These are phyloP conservation scores for Rhipidocladum racemiflorum DNA, from an alignment of 176 grass and related monocot species.

Conservation along the genomic window DNA sequence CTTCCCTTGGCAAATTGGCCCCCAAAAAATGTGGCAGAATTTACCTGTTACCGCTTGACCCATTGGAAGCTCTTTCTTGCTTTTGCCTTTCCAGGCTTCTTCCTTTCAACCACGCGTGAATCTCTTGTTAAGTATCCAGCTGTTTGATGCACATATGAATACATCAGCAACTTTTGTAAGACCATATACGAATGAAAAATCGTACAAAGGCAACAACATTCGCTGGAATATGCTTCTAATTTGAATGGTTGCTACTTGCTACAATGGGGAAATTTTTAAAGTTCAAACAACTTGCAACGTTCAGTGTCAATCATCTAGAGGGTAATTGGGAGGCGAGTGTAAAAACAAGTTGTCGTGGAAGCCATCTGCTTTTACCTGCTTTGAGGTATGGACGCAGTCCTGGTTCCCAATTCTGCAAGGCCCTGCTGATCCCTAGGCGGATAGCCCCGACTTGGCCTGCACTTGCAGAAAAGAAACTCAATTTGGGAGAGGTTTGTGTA, in stretches of 20 bases:
- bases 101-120: slow-evolving; percentile 80
- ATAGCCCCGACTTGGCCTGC: slow-evolving; percentile 94
- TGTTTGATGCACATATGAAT: slow-evolving; percentile 33
- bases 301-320: not conserved
- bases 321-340: not conserved
- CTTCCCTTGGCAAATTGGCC: not conserved
- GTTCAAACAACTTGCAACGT: not conserved
- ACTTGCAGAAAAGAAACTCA: not conserved
- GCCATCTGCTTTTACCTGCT: slow-evolving; percentile 58
- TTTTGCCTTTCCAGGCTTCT: slow-evolving; percentile 95
- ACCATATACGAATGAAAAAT: slow-evolving; percentile 1
- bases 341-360: not conserved
- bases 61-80: slow-evolving; percentile 99
- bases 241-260: not conserved
- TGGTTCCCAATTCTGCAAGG: slow-evolving; percentile 93
- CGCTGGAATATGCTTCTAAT: not conserved
- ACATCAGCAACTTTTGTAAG: slow-evolving; percentile 5
- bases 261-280: not conserved
- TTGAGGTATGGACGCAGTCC: slow-evolving; percentile 78
- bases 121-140: slow-evolving; percentile 92
- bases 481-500: not conserved
- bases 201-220: not conserved
- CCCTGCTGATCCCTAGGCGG: slow-evolving; percentile 87
- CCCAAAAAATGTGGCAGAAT: not conserved
- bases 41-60: slow-evolving; percentile 93